Evolutionary conservation across 768 basidiomycete genomes (phyloP), one percentile per base, ranked within the genome.

Genomic region (Rubroboletus satanas): DNA sequence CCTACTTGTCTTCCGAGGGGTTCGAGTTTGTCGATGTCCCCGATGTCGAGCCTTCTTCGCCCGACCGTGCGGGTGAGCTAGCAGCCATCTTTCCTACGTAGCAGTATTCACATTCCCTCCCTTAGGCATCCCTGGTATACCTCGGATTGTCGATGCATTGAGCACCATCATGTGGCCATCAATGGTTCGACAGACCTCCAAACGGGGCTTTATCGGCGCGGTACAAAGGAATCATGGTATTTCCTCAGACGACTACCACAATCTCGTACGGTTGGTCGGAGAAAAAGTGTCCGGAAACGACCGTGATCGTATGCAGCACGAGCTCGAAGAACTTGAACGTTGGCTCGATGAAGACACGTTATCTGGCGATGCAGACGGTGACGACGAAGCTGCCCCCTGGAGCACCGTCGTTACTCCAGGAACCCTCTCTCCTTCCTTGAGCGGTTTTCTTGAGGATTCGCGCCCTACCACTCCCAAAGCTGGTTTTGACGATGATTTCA

Each of bases 101-200:
- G 3, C 28, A 31, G 33, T 14, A 29, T 49, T 58, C 51, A 59
- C 15, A 31, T 44, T 12, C 46, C 11, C 7, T 6, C 50, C 29
- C 47, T 35, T 45, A 83, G 83, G 73, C 17, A 75, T 82, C 49
- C 79, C 66, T 15, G 80, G 80, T 12, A 78, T 90, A 33, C 79
- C 82, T 31, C 83, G 91, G 26, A 83, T 91, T 8, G 61, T 89
- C 18, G 89, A 91, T 64, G 88, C 90, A 11, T 73, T 93, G 42
- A 86, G 88, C 68, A 91, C 91, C 1, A 83, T 93, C 62, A 90
- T 93, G 85, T 93, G 90, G 90, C 86, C 90, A 5, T 87, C 86
- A 0, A 85, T 93, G 81, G 71, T 80, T 44, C 63, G 51, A 4
- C 60, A 54, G 36, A 31, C 50, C 28, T 49, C 54, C 44, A 57